phyloP scores from a whole-genome alignment of 176 grass and related monocot genomes.

The Musa acuminata region DNA sequence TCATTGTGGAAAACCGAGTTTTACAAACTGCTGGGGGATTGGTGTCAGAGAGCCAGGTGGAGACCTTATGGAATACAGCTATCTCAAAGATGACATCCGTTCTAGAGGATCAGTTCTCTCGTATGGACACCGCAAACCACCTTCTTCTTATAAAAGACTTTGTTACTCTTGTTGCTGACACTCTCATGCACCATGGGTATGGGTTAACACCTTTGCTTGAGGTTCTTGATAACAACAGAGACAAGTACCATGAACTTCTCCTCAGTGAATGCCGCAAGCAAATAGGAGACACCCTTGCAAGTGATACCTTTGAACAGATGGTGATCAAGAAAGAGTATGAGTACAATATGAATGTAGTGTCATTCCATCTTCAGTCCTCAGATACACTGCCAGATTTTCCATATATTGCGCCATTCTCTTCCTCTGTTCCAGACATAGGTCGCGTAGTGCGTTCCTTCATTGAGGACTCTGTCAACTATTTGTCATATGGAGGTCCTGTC shows the following conservation, averaged over 20 bases:
- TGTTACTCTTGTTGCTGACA: conserved; percentile 48
- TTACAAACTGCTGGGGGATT: conserved; percentile 62
- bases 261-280: conserved; percentile 54
- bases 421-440: conserved; percentile 62
- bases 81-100: conserved; percentile 49
- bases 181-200: conserved; percentile 52
- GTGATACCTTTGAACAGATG: conserved; percentile 47
- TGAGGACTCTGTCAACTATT: conserved; percentile 66
- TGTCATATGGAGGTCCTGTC: conserved; percentile 46
- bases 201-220: conserved; percentile 37
- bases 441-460: conserved; percentile 64
- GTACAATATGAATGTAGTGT: conserved; percentile 52
- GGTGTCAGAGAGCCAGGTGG: conserved; percentile 60
- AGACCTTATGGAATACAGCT: conserved; percentile 54
- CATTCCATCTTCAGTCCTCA: conserved; percentile 49
- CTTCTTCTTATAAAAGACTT: conserved; percentile 61
- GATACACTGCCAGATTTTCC: conserved; percentile 52
- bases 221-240: conserved; percentile 53
- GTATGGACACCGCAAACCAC: conserved; percentile 47
- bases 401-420: conserved; percentile 63
- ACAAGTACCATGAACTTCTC: conserved; percentile 54
- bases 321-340: conserved; percentile 63
- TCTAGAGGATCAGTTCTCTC: conserved; percentile 59
- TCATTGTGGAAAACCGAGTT: conserved; percentile 62
- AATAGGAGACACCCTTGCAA: conserved; percentile 40